These are phyloP conservation scores for Gossypium thurberi DNA, from an alignment of 345 rosid genomes.

Conservation along the genomic window DNA sequence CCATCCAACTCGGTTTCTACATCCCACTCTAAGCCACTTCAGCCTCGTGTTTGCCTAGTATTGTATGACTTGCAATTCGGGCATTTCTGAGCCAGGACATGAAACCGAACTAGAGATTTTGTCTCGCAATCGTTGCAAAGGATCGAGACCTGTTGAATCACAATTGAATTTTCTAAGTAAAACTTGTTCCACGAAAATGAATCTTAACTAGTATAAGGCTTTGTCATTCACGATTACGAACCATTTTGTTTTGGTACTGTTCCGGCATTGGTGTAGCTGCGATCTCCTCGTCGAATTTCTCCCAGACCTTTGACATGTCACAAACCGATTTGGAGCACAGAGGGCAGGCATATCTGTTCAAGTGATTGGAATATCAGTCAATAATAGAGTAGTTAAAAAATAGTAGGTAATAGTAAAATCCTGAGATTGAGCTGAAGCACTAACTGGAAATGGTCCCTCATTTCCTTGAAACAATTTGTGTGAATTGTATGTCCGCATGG, in stretches of 20 bases:
- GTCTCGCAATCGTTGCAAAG: conserved; percentile 82
- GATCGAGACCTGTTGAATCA: conserved; percentile 53
- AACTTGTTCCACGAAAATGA: too few species aligned
- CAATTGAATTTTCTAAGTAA: conserved; percentile 3
- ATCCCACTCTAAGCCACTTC: conserved; percentile 1
- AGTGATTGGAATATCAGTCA: neutral
- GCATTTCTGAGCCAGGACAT: conserved; percentile 79
- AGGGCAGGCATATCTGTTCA: conserved; percentile 72
- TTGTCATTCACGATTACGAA: conserved; percentile 1
- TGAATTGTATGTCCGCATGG: conserved; percentile 93
- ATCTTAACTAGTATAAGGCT: neutral
- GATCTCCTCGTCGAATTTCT: conserved; percentile 71
- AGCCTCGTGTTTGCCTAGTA: conserved; percentile 5
- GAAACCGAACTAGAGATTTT: conserved; percentile 52
- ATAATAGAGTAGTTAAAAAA: neutral
- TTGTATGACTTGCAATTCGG: conserved; percentile 45
- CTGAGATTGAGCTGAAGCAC: conserved; percentile 10
- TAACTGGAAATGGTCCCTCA: conserved; percentile 76
- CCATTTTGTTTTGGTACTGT: conserved; percentile 54
- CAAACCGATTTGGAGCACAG: conserved; percentile 84
- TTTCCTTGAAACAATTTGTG: conserved; percentile 64
- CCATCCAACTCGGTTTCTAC: neutral
- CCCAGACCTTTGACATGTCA: conserved; percentile 92
- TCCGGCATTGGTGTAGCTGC: conserved; percentile 87
- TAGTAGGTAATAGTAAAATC: neutral